These are phyloP conservation scores for Sarcomyxa edulis DNA, from an alignment of 768 basidiomycete species.

Conservation along the genomic window DNA sequence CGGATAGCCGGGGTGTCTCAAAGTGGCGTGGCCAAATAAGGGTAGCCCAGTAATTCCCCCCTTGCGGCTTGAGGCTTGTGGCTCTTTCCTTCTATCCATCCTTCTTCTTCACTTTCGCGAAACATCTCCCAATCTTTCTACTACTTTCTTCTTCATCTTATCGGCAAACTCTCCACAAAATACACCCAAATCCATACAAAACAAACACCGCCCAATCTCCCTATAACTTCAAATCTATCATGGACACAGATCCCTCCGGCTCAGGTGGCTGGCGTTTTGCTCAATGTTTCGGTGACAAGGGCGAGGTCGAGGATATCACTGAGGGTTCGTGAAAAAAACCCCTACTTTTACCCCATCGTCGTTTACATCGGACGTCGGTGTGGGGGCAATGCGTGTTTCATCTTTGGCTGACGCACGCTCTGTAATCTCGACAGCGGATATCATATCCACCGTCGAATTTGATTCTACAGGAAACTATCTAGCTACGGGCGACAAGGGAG, in stretches of 20 bases:
- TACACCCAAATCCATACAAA: conserved; percentile 12
- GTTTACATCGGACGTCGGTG: conserved; percentile 1
- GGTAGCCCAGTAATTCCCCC: conserved; percentile 1
- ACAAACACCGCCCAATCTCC: conserved; percentile 13
- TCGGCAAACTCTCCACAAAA: conserved; percentile 14
- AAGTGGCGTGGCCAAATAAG: too few relatives aligned
- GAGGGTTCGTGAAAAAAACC: conserved; percentile 61
- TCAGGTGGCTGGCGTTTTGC: conserved; percentile 97
- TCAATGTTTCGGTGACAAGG: conserved; percentile 99
- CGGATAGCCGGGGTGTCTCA: too few relatives aligned
- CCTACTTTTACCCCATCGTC: conserved; percentile 2
- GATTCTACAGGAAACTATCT: conserved; percentile 99
- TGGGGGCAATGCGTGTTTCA: not conserved
- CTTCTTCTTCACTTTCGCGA: conserved; percentile 3
- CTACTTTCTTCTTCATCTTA: conserved; percentile 5
- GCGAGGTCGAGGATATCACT: conserved; percentile 98
- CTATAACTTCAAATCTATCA: conserved; percentile 29
- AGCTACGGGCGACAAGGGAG: conserved; percentile 99
- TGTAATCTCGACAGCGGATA: conserved; percentile 70
- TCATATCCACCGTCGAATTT: conserved; percentile 99
- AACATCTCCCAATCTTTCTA: conserved; percentile 9
- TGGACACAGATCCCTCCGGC: conserved; percentile 78
- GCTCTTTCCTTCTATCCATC: conserved; percentile 15
- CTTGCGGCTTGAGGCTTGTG: conserved; percentile 11
- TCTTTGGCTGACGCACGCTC: conserved; percentile 4